A percentile compares a stretch with the other conserved stretches of the same genome.
phyloP scores from a whole-genome alignment of 148 eudicot genomes.

The Camellia lanceoleosa region DNA sequence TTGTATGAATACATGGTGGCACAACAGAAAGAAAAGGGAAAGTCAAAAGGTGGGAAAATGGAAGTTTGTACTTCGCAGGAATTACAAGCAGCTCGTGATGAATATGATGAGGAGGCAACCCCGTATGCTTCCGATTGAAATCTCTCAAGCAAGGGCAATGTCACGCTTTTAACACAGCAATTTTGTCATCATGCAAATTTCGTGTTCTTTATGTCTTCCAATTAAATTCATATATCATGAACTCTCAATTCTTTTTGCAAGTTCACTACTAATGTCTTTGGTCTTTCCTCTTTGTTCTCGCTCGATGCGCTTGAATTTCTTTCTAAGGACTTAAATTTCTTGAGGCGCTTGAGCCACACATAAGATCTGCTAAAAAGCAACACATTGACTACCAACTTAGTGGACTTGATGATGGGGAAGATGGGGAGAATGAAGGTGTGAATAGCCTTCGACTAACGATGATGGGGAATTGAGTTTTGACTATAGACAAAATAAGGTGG shows the following conservation, averaged over 20 bases:
- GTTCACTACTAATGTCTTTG: background rate
- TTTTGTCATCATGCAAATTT: slow-evolving; percentile 93
- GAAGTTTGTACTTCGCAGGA: slow-evolving; percentile 61
- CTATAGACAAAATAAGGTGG: slow-evolving; percentile 57
- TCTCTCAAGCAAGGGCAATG: slow-evolving; percentile 95
- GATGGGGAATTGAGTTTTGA: slow-evolving; percentile 78
- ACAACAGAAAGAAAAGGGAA: slow-evolving; percentile 73
- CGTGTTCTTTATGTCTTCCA: slow-evolving; percentile 29
- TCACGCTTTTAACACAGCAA: slow-evolving; percentile 86
- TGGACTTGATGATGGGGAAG: slow-evolving; percentile 60
- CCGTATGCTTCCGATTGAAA: slow-evolving; percentile 82
- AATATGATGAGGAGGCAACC: slow-evolving; percentile 89
- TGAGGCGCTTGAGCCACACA: slow-evolving; percentile 69
- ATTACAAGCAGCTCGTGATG: slow-evolving; percentile 70
- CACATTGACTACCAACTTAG: slow-evolving; percentile 78
- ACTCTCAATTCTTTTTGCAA: background rate
- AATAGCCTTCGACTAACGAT: slow-evolving; percentile 50
- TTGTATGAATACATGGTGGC: slow-evolving; percentile 69
- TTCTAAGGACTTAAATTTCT: slow-evolving; percentile 84
- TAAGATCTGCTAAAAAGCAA: slow-evolving; percentile 71
- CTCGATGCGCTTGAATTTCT: slow-evolving; percentile 69
- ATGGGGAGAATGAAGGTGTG: slow-evolving; percentile 56
- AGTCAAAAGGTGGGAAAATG: slow-evolving; percentile 70
- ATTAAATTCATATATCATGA: background rate
- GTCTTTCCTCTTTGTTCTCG: slow-evolving; percentile 12